phyloP scores from a whole-genome alignment of 1,139 yeast species.

The Scheffersomyces illinoinensis region DNA sequence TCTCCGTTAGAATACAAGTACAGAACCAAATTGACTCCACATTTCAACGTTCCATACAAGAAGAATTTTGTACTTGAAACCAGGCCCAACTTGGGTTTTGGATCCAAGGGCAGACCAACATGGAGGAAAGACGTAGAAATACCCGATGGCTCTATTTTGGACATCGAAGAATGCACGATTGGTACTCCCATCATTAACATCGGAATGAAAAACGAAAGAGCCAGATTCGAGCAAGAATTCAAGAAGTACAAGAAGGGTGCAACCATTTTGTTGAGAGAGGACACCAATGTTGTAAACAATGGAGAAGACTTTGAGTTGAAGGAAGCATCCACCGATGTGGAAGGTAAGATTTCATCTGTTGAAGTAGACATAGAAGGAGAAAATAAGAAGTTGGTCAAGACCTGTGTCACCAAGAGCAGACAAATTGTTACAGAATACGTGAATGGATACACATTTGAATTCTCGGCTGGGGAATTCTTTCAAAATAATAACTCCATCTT shows the following conservation, averaged over 20 bases:
- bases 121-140: constrained; percentile 60
- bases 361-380: constrained; percentile 21
- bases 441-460: constrained; percentile 73
- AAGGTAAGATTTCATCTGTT: constrained; percentile 29
- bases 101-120: constrained; percentile 72
- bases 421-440: constrained; percentile 81
- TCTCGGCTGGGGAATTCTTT: constrained; percentile 92
- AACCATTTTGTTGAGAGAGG: constrained; percentile 81
- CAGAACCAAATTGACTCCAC: constrained; percentile 94
- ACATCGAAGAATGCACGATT: constrained; percentile 90
- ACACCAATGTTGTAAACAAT: constrained; percentile 43
- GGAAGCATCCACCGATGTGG: constrained; percentile 45
- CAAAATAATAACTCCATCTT: constrained; percentile 93
- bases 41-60: constrained; percentile 79
- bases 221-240: constrained; percentile 49
- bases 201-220: constrained; percentile 75
- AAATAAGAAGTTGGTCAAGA: constrained; percentile 33
- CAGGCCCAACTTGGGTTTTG: constrained; percentile 85
- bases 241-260: constrained; percentile 76
- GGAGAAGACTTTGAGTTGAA: constrained; percentile 21
- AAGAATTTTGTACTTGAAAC: constrained; percentile 34
- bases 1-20: constrained; percentile 79
- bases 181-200: constrained; percentile 78
- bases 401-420: constrained; percentile 69
- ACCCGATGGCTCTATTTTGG: constrained; percentile 59